phyloP scores from a whole-genome alignment of 768 basidiomycete genomes.

The Amylocystis lapponica region DNA sequence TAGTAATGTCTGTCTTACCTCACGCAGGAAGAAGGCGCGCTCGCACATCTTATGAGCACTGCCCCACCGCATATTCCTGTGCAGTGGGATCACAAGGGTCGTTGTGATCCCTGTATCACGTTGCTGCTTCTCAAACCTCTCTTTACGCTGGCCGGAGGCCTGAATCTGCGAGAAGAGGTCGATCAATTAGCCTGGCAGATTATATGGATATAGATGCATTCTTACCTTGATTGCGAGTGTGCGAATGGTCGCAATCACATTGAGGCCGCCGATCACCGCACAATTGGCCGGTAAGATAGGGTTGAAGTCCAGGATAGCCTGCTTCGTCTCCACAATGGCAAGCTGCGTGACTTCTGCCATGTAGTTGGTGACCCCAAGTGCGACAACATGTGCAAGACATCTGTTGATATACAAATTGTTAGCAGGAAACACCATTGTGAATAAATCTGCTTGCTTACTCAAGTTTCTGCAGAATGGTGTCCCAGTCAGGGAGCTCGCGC shows the following conservation, averaged over 20 bases:
- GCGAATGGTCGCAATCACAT: conserved; percentile 21
- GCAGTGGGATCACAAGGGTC: background rate
- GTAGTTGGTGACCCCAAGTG: conserved; percentile 21
- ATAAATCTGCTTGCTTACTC: too few species aligned
- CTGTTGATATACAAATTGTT: too few species aligned
- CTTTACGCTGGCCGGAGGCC: background rate
- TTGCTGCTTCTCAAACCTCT: background rate
- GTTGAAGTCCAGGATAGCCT: conserved; percentile 31
- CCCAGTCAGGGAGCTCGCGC: background rate
- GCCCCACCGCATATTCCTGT: background rate
- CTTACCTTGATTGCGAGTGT: conserved; percentile 28
- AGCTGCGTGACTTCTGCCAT: conserved; percentile 29
- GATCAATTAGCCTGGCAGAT: too few species aligned
- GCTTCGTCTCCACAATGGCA: conserved; percentile 20
- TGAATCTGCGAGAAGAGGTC: background rate
- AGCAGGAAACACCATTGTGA: too few species aligned
- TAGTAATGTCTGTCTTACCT: too few species aligned
- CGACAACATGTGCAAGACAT: conserved; percentile 27
- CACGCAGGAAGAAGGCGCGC: background rate
- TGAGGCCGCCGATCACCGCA: conserved; percentile 21
- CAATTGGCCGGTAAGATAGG: conserved; percentile 18
- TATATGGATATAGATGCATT: too few species aligned
- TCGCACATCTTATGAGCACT: background rate
- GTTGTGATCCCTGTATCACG: background rate
- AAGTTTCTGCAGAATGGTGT: background rate